A percentile compares a stretch with the other conserved stretches of the same genome.
Conservation (phyloP, 2,329 filamentous ascomycete genomes). For the Grosmannia clavigera region DNA sequence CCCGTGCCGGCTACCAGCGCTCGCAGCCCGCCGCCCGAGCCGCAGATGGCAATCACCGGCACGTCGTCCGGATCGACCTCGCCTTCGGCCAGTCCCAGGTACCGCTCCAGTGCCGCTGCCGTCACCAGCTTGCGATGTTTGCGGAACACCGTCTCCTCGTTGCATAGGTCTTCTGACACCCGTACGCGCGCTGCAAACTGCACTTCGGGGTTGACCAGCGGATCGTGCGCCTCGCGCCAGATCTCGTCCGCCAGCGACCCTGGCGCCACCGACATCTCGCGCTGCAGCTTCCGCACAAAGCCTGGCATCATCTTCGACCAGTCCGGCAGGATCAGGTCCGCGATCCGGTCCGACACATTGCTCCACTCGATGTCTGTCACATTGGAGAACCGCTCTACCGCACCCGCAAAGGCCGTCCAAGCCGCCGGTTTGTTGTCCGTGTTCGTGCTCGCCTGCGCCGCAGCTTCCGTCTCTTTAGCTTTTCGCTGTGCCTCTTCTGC, state of each 20-base stretch:
- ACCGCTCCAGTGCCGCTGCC: slow-evolving; percentile 63
- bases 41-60: slow-evolving; percentile 85
- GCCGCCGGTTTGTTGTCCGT: slow-evolving; percentile 15
- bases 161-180: slow-evolving; percentile 68
- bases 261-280: slow-evolving; percentile 74
- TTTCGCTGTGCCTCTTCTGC: not conserved
- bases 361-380: slow-evolving; percentile 44
- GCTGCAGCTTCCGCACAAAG: slow-evolving; percentile 71
- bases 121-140: slow-evolving; percentile 55
- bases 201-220: slow-evolving; percentile 77
- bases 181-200: slow-evolving; percentile 68
- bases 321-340: slow-evolving; percentile 62
- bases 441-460: not conserved
- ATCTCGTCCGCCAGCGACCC: slow-evolving; percentile 87
- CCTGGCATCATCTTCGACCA: slow-evolving; percentile 70
- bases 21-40: slow-evolving; percentile 80
- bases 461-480: not conserved
- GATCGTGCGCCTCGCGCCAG: slow-evolving; percentile 82
- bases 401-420: slow-evolving; percentile 34
- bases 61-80: slow-evolving; percentile 85
- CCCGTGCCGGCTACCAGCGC: slow-evolving; percentile 85
- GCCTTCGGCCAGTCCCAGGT: slow-evolving; percentile 60
- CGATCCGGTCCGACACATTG: slow-evolving; percentile 44
- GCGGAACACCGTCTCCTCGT: slow-evolving; percentile 69
- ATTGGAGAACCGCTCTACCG: slow-evolving; percentile 39